phyloP scores from a whole-genome alignment of 495 filamentous ascomycete species.

The Daldinia caldariorum region DNA sequence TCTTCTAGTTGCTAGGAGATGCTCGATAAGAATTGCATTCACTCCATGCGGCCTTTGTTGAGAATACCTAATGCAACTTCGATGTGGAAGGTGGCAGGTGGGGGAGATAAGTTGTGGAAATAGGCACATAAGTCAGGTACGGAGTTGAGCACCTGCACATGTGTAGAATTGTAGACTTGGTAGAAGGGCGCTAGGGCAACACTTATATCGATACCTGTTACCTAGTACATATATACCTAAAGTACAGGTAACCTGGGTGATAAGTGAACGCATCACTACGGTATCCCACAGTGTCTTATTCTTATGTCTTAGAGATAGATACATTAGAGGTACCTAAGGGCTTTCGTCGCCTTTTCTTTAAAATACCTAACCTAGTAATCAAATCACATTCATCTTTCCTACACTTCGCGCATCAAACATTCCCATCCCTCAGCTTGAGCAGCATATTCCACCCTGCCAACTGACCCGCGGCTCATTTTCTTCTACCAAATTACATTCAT shows the following conservation, averaged over 20 bases:
- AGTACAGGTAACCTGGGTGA: too few relatives aligned
- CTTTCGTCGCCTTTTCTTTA: not conserved
- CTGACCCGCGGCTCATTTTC: not conserved
- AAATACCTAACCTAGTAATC: too few relatives aligned
- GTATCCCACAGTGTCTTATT: too few relatives aligned
- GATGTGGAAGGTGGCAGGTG: not conserved
- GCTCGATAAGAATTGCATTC: not conserved
- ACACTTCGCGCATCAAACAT: not conserved
- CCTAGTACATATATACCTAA: not conserved
- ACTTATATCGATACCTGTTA: not conserved
- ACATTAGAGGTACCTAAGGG: too few relatives aligned
- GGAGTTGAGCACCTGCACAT: not conserved
- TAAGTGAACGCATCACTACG: too few relatives aligned
- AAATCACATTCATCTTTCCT: slow-evolving; percentile 1
- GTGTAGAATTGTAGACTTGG: not conserved
- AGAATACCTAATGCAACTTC: not conserved
- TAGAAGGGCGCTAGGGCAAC: not conserved
- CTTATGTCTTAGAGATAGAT: not conserved
- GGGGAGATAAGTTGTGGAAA: not conserved
- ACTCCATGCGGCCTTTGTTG: not conserved
- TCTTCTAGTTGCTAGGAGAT: not conserved
- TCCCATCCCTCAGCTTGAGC: not conserved
- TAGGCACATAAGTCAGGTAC: not conserved
- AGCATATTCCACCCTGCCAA: slow-evolving; percentile 1
- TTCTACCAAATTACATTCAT: not conserved